phyloP scores from a whole-genome alignment of 2,329 filamentous ascomycete genomes.

The Nigrograna mackinnonii region DNA sequence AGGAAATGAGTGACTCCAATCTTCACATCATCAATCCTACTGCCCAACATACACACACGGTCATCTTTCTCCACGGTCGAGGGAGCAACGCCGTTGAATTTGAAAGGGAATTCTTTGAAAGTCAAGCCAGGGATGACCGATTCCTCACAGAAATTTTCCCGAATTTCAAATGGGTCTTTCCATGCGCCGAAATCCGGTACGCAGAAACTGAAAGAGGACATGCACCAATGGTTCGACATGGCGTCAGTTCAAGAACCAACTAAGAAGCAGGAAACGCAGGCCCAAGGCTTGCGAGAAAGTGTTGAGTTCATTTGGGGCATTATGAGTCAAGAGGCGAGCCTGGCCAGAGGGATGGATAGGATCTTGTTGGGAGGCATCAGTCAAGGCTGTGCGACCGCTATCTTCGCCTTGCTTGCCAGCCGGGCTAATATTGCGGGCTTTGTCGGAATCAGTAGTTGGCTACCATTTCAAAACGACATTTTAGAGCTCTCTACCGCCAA shows the following conservation, averaged over 20 bases:
- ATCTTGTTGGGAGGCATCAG: constrained; percentile 26
- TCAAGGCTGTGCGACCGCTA: constrained; percentile 24
- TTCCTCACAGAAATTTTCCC: constrained; percentile 46
- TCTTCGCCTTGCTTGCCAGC: constrained; percentile 11
- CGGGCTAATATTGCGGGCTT: constrained; percentile 15
- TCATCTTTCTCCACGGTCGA: constrained; percentile 53
- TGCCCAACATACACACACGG: constrained; percentile 45
- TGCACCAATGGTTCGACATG: constrained; percentile 58
- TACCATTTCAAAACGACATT: constrained; percentile 14
- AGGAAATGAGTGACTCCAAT: not conserved
- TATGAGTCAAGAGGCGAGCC: constrained; percentile 14
- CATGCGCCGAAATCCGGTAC: constrained; percentile 41
- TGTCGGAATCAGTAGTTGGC: constrained; percentile 24
- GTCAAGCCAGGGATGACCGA: constrained; percentile 14
- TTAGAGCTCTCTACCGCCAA: not conserved
- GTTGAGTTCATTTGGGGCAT: constrained; percentile 32
- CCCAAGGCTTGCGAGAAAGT: constrained; percentile 45
- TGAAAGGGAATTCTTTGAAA: constrained; percentile 43
- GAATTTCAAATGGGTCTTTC: constrained; percentile 51
- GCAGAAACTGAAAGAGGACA: constrained; percentile 24
- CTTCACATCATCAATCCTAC: not conserved
- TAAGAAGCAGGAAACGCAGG: constrained; percentile 47
- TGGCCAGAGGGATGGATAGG: constrained; percentile 5
- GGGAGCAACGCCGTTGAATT: constrained; percentile 47
- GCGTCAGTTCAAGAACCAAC: constrained; percentile 47